Conservation (phyloP, 208 protist species). For the Acanthamoeba quina region DNA sequence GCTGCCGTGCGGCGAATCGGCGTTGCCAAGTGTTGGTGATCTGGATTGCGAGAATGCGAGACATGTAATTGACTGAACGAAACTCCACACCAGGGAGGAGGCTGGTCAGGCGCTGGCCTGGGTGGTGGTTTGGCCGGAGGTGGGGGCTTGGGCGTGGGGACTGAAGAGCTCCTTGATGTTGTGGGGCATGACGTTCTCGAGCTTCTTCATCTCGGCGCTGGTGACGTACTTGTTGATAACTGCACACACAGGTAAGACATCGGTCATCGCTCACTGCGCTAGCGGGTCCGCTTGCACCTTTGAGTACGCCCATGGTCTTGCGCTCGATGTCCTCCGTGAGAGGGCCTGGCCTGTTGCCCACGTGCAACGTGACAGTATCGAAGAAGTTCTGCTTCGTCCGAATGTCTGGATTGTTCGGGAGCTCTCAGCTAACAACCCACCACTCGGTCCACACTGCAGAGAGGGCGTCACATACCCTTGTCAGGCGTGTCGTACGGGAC, state of each 20-base stretch:
- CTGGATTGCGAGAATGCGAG: too few relatives aligned
- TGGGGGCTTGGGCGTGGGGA: background rate
- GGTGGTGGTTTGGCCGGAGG: background rate
- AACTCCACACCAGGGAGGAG: too few relatives aligned
- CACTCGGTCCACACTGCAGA: background rate
- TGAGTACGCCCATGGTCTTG: constrained; percentile 24
- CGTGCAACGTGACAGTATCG: background rate
- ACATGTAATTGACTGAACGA: too few relatives aligned
- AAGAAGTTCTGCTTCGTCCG: constrained; percentile 12
- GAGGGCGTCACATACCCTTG: background rate
- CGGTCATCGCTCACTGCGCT: background rate
- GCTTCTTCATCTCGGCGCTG: constrained; percentile 1
- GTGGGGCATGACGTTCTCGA: constrained; percentile 60
- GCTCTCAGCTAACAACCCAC: background rate
- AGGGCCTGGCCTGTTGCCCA: constrained; percentile 7
- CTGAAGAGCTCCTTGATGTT: constrained; percentile 10
- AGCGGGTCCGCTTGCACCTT: background rate
- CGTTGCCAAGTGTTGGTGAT: too few relatives aligned
- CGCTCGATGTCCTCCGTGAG: constrained; percentile 17
- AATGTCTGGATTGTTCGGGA: background rate
- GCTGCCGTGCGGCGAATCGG: too few relatives aligned
- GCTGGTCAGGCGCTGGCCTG: background rate
- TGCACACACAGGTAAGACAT: background rate
- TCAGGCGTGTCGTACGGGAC: constrained; percentile 9
- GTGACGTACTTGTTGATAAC: constrained; percentile 6